phyloP scores from a whole-genome alignment of 441 rosid species.

The Pelargonium hybrid region DNA sequence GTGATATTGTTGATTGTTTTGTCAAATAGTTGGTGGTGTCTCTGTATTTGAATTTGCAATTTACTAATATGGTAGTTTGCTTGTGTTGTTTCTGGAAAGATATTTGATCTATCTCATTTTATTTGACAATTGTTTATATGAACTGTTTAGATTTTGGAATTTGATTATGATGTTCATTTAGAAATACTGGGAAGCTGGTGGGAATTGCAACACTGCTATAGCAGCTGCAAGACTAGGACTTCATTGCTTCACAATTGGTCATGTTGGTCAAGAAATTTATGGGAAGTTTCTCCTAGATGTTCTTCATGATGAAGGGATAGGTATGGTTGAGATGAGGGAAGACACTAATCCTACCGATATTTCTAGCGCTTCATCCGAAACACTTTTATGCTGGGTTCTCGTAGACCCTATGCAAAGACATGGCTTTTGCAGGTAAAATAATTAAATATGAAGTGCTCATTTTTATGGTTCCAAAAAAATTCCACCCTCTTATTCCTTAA shows the following conservation, averaged over 20 bases:
- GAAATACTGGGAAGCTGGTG: conserved; percentile 96
- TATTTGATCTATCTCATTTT: not conserved
- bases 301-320: conserved; percentile 65
- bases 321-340: conserved; percentile 49
- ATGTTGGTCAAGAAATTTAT: conserved; percentile 73
- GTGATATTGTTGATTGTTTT: not conserved
- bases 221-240: conserved; percentile 94
- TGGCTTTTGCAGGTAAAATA: conserved; percentile 89
- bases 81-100: not conserved
- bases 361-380: conserved; percentile 40
- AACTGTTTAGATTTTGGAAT: not conserved
- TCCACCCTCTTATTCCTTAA: not conserved
- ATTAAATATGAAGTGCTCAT: not conserved
- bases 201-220: conserved; percentile 94
- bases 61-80: not conserved
- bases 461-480: not conserved
- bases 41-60: not conserved
- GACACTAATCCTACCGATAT: conserved; percentile 27
- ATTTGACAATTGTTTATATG: not conserved
- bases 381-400: conserved; percentile 94
- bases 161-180: conserved; percentile 25
- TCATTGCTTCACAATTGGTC: conserved; percentile 63
- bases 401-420: conserved; percentile 82
- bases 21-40: not conserved
- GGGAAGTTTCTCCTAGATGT: conserved; percentile 73